phyloP scores from a whole-genome alignment of 805 yeast species.

The Zygosaccharomyces kombuchaensis region DNA sequence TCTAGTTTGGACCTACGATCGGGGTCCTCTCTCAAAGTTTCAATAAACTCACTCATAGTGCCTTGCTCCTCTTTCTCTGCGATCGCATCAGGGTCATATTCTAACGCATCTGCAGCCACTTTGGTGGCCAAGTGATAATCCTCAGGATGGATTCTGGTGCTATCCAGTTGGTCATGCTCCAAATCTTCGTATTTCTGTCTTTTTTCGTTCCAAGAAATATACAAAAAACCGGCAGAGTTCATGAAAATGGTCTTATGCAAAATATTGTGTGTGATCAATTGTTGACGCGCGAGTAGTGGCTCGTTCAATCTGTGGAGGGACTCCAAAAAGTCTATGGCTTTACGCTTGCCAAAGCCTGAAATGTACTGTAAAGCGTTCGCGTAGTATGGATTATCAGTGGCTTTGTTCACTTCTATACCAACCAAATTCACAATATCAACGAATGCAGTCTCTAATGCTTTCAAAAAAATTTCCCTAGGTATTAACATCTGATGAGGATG shows the following conservation, averaged over 20 bases:
- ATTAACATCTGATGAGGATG: constrained; percentile 71
- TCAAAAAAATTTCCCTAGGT: constrained; percentile 55
- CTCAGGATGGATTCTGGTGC: constrained; percentile 96
- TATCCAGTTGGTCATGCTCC: constrained; percentile 80
- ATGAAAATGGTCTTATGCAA: constrained; percentile 77
- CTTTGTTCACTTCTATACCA: constrained; percentile 91
- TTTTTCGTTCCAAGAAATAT: constrained; percentile 60
- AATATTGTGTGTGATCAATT: constrained; percentile 74
- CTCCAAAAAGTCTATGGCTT: constrained; percentile 80
- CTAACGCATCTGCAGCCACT: constrained; percentile 98
- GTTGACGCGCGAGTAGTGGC: constrained; percentile 70
- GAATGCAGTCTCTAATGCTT: constrained; percentile 71
- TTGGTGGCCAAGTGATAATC: constrained; percentile 94
- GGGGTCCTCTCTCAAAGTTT: constrained; percentile 53
- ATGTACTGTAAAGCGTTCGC: constrained; percentile 72
- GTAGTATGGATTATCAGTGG: constrained; percentile 63
- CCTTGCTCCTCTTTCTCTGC: constrained; percentile 49
- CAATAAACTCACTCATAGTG: constrained; percentile 37
- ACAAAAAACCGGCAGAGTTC: constrained; percentile 87
- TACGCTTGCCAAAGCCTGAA: constrained; percentile 93
- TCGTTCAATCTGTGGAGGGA: constrained; percentile 57
- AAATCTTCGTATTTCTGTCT: constrained; percentile 42
- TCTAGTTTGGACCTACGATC: constrained; percentile 81
- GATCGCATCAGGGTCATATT: constrained; percentile 89
- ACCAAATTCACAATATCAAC: constrained; percentile 89